Conservation (phyloP, 257 asterid species). For the Paulownia fortunei region DNA sequence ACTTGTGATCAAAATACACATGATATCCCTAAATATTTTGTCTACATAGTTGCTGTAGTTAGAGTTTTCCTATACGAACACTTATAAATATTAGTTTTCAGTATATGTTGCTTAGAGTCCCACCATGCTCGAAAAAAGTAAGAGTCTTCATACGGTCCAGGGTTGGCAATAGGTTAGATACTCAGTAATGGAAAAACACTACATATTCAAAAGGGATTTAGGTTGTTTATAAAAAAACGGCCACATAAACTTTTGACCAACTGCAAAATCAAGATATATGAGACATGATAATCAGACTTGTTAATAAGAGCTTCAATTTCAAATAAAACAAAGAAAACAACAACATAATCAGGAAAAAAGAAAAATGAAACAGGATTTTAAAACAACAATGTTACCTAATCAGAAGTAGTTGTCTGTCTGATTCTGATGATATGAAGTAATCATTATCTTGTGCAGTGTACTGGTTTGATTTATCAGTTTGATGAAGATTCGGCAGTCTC, state of each 20-base stretch:
- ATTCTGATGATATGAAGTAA: constrained; percentile 87
- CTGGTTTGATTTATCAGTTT: constrained; percentile 56
- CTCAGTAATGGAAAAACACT: neutral
- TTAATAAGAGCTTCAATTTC: constrained; percentile 1
- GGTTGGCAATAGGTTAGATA: neutral
- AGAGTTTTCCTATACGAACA: neutral
- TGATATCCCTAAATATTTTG: neutral
- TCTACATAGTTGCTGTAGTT: neutral
- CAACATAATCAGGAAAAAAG: no score
- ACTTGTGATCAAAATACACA: neutral
- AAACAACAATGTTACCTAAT: constrained; percentile 62
- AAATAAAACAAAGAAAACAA: constrained; percentile 10
- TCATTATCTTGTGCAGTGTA: constrained; percentile 62
- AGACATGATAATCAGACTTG: neutral
- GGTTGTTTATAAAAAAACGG: neutral
- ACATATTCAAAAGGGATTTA: neutral
- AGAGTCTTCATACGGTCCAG: neutral
- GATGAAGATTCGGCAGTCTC: constrained; percentile 79
- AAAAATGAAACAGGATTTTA: no score
- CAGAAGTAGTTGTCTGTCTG: constrained; percentile 88
- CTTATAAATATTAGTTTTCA: neutral
- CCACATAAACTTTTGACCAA: neutral
- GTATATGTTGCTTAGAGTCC: neutral
- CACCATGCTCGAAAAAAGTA: neutral
- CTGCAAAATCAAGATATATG: neutral